These are phyloP conservation scores for Amaranthus tricolor DNA, from an alignment of 179 eudicot species.

Conservation along the genomic window DNA sequence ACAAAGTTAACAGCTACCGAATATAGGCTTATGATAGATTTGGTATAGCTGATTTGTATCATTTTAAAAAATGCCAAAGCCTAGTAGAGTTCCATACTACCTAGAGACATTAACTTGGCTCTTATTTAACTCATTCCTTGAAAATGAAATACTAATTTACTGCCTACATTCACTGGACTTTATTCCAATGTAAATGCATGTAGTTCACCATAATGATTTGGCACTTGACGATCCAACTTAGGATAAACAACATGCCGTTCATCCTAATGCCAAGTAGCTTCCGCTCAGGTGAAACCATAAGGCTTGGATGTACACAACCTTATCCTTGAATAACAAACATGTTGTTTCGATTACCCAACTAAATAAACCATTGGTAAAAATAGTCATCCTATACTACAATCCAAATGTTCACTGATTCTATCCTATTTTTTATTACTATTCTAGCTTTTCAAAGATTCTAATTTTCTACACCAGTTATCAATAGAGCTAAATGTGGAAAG, in stretches of 20 bases:
- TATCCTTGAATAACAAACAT: not conserved
- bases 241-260: not conserved
- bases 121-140: not conserved
- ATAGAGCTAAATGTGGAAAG: not conserved
- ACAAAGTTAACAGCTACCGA: no score
- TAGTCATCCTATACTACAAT: not conserved
- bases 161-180: not conserved
- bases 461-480: not conserved
- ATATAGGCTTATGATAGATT: no score
- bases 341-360: no score
- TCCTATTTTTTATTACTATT: not conserved
- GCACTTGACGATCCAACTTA: not conserved
- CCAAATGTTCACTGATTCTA: not conserved
- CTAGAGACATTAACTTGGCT: not conserved
- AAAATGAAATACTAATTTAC: not conserved
- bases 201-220: not conserved
- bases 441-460: not conserved
- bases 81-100: not conserved
- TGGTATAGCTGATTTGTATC: no score
- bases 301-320: not conserved
- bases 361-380: not conserved
- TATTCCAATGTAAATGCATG: not conserved
- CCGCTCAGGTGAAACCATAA: not conserved
- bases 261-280: not conserved
- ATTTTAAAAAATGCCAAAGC: not conserved